Evolutionary conservation across 495 filamentous ascomycete species (phyloP), one percentile per base, ranked within the genome.

Genomic region (Xylaria castorea): DNA sequence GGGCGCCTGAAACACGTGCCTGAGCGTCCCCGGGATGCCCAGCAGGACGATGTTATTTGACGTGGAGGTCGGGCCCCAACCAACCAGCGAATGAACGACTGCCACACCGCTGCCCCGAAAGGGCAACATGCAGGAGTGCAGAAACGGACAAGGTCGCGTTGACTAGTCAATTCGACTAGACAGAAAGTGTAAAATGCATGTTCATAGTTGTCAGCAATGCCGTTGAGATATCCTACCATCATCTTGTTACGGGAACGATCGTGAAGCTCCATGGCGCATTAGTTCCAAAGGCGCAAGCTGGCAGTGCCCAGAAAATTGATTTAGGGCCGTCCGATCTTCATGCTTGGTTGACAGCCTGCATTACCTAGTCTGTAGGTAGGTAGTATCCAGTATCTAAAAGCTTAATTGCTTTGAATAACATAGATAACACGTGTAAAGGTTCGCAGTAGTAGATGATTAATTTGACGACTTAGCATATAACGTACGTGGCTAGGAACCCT

Each of bases 1-100:
- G 62, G 63, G 70, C 53, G 58, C 32, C 48, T 67, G 70, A 72
- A 72, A 72, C 70, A 72, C 70, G 70, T 72, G 70, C 70, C 70
- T 72, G 70, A 67, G 61, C 65, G 48, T 61, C 30, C 63, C 70
- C 53, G 63, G 63, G 63, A 72, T 50, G 69, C 60, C 60, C 65
- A 51, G 40, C 53, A 57, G 50, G 36, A 67, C 48, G 42, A 63
- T 74, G 62, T 68, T 67, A 76, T 75, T 75, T 76, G 73, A 76
- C 76, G 76, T 76, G 74, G 73, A 78, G 70, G 76, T 78, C 74
- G 76, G 78, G 78, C 60, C 76, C 73, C 75, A 79, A 78, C 69
- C 18, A 68, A 68, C 73, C 66, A 72, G 64, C 78, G 78, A 79
- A 79, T 79, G 48, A 78, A 71, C 34, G 67, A 67, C 64, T 78